Percentiles rank a stretch among this genome's conserved stretches.
phyloP scores from a whole-genome alignment of 2,329 filamentous ascomycete genomes.

The Sclerotinia spermophila region DNA sequence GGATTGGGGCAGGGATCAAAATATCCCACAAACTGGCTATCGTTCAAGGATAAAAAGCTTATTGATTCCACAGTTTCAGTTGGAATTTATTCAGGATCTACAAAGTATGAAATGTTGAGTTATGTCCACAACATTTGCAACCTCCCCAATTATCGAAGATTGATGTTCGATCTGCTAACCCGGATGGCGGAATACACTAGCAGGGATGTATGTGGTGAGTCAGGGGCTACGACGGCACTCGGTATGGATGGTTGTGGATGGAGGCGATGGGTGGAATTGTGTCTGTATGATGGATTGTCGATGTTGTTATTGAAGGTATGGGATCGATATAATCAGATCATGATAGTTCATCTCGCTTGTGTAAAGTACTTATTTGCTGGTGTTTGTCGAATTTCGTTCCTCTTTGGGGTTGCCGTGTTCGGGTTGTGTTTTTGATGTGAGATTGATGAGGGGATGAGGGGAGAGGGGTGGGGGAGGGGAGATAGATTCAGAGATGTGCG shows the following conservation, averaged over 20 bases:
- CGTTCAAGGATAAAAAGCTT: neutral
- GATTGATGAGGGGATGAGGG: accelerated
- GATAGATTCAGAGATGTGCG: neutral
- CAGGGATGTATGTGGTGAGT: neutral
- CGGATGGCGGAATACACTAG: too few species aligned
- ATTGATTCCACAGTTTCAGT: neutral
- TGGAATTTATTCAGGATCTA: neutral
- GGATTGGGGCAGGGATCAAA: neutral
- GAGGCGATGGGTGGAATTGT: neutral
- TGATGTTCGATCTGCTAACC: too few species aligned
- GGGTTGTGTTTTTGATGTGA: neutral
- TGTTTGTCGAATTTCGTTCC: accelerated
- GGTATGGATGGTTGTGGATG: neutral
- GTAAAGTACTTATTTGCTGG: neutral
- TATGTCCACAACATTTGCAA: too few species aligned
- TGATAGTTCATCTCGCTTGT: neutral
- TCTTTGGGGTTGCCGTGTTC: neutral
- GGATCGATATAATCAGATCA: too few species aligned
- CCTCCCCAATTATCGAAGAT: too few species aligned
- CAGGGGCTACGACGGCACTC: neutral
- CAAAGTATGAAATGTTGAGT: neutral
- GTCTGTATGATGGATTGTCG: neutral
- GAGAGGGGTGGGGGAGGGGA: too few species aligned
- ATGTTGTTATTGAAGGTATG: neutral
- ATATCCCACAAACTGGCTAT: too few species aligned